These are phyloP conservation scores for Leccinum subtestaceum DNA, from an alignment of 768 basidiomycete species.

Conservation along the genomic window DNA sequence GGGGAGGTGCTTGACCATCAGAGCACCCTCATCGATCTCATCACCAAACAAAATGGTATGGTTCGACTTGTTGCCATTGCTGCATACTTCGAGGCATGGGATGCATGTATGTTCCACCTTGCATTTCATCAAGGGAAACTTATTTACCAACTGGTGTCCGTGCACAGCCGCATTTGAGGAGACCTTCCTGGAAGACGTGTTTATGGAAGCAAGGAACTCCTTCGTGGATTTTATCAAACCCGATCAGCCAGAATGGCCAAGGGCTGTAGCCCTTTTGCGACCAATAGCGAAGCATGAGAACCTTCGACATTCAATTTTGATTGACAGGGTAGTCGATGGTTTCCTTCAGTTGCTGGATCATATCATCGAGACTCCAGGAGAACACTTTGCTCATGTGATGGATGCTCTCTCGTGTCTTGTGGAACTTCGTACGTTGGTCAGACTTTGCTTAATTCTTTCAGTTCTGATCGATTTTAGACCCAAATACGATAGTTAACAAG, in stretches of 20 bases:
- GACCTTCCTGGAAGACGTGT: slow-evolving; percentile 2
- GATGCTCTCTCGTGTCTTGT: slow-evolving; percentile 15
- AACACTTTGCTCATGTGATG: slow-evolving; percentile 16
- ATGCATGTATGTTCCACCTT: slow-evolving; percentile 5
- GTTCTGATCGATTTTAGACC: slow-evolving; percentile 2
- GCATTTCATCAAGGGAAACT: not conserved
- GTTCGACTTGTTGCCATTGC: slow-evolving; percentile 15
- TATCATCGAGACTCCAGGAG: not conserved
- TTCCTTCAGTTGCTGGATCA: slow-evolving; percentile 13
- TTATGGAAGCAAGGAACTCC: slow-evolving; percentile 5
- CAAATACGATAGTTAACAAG: not conserved
- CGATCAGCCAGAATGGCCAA: slow-evolving; percentile 14
- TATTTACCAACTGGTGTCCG: not conserved
- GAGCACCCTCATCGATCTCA: slow-evolving; percentile 4
- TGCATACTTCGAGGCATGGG: slow-evolving; percentile 13
- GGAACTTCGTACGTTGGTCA: slow-evolving; percentile 4
- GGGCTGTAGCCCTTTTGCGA: slow-evolving; percentile 17
- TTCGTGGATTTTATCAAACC: slow-evolving; percentile 1
- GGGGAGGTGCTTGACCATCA: slow-evolving; percentile 1
- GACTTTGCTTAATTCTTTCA: not conserved
- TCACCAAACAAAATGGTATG: slow-evolving; percentile 4
- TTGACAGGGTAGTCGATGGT: slow-evolving; percentile 5
- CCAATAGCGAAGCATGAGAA: slow-evolving; percentile 14
- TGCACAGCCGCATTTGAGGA: slow-evolving; percentile 1
- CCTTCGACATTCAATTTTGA: slow-evolving; percentile 10